Evolutionary conservation across 495 filamentous ascomycete species (phyloP), one percentile per base, ranked within the genome.

Genomic region (Hyaloscypha hepaticicola): DNA sequence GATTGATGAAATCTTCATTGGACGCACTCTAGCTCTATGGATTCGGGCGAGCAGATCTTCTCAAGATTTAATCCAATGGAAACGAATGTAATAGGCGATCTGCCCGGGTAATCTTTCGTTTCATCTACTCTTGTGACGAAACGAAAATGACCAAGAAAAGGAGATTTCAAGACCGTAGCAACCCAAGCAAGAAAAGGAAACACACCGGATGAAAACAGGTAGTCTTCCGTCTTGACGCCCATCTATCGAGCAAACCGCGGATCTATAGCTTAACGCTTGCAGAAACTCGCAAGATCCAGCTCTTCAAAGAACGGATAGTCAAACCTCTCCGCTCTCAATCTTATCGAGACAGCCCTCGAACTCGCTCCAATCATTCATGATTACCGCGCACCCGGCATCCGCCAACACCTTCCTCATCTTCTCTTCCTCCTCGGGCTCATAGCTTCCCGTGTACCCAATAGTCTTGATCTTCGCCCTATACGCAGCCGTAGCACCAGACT

Each of bases 351-450:
- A 83, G 21, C 83, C 77, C 56, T 82, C 80, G 76, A 96, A 96
- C 75, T 96, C 89, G 55, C 76, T 82, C 93, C 93, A 96, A 75
- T 96, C 78, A 38, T 85, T 80, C 93, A 97, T 96, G 73, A 97
- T 80, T 57, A 88, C 81, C 61, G 81, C 80, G 62, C 85, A 90
- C 3, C 91, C 90, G 24, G 88, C 82, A 41, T 91, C 87, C 28
- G 72, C 84, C 72, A 96, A 76, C 33, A 82, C 65, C 75, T 88
- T 80, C 26, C 78, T 81, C 90, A 96, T 96, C 75, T 89, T 77
- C 60, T 83, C 79, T 79, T 86, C 81, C 80, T 90, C 88, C 65
- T 87, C 87, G 48, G 79, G 78, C 61, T 81, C 77, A 72, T 96
- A 96, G 71, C 89, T 88, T 41, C 93, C 93, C 33, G 96, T 92